These are phyloP conservation scores for Salicornia ramosissima DNA, from an alignment of 148 eudicot genomes.

Conservation along the genomic window DNA sequence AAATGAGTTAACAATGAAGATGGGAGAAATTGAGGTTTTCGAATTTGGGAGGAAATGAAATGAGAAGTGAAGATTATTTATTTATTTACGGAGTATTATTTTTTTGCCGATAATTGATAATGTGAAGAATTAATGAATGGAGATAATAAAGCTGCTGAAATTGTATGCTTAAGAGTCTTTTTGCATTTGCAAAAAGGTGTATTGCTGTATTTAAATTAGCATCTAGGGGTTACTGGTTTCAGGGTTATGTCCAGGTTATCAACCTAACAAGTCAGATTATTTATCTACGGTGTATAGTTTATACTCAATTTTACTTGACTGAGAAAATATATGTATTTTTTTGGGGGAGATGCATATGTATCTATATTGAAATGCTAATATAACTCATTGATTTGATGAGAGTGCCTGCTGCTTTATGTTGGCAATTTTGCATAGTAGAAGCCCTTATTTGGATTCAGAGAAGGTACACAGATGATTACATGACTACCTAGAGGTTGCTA, in stretches of 20 bases:
- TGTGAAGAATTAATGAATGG: background rate
- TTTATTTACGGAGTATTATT: background rate
- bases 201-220: background rate
- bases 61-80: background rate
- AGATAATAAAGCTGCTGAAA: background rate
- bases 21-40: background rate
- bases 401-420: background rate
- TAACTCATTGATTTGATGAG: background rate
- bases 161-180: background rate
- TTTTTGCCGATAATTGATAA: background rate
- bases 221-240: background rate
- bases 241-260: conserved; percentile 2
- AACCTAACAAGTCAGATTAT: background rate
- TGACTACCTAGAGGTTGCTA: too few relatives aligned
- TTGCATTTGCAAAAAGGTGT: background rate
- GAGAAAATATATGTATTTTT: background rate
- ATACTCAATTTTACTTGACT: background rate
- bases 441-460: background rate
- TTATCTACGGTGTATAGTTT: background rate
- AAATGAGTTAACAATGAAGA: background rate
- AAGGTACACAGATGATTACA: too few relatives aligned
- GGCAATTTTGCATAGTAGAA: background rate
- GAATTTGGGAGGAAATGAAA: background rate
- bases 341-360: too few relatives aligned
- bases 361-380: background rate